Base-by-base conservation (phyloP, 164 flowering plant genomes). In the Magnolia kwangsiensis region DNA sequence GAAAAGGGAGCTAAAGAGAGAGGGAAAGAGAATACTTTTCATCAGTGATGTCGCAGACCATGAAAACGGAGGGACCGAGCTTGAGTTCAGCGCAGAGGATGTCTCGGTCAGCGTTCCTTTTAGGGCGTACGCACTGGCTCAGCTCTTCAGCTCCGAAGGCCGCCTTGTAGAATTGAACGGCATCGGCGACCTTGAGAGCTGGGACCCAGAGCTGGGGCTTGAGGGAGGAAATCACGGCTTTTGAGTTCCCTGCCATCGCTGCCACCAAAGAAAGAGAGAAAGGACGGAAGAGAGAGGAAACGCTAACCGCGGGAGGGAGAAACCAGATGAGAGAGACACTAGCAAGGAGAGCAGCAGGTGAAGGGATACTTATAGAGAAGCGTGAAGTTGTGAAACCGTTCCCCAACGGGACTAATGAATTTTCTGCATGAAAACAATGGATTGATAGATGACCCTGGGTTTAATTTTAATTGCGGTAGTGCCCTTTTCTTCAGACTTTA, bases 21-120 rank as follows among this genome's bases (percentile, higher is more conserved):
- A 2, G 18, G 18, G 18, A 61, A 61, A 61, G 8, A 61, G 45
- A 37, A 8, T 23, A 65, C 68, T 24, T 65, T 45, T 83, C 89
- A 3, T 82, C 92, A 11, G 80, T 51, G 10, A 78, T 50, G 82
- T 89, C 94, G 61, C 89, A 84, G 72, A 93, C 89, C 24, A 88
- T 74, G 63, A 93, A 37, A 55, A 81, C 74, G n/a, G 83, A 79
- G 9, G 89, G 84, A 4, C 88, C 96, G 68, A 93, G 76, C 84
- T 87, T 83, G 65, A 93, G 90, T 76, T 90, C 86, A 75, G 93
- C 90, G 8, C 85, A 82, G 82, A 86, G 82, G 37, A 91, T 75
- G 78, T 93, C 98, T 73, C 90, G 94, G 14, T 92, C 97, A 0
- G 96, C 96, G 85, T 93, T 93, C 72, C 96, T 87, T 85, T 93